These are phyloP conservation scores for Triticum timopheevii DNA, from an alignment of 176 grass and related monocot genomes.

Conservation along the genomic window DNA sequence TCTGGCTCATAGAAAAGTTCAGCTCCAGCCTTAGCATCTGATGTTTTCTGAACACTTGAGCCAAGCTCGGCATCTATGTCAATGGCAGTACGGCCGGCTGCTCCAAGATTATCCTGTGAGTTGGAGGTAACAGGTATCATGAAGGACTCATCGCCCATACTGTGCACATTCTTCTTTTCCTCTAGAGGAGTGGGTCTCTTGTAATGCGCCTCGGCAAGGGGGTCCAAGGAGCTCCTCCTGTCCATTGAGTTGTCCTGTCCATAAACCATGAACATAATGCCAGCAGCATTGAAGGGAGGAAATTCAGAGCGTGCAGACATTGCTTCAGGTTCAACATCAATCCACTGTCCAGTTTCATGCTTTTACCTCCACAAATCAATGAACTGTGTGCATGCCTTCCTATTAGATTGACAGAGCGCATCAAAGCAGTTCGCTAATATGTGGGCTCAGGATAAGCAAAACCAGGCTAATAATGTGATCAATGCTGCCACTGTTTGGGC, in stretches of 20 bases:
- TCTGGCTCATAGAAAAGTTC: slow-evolving; percentile 84
- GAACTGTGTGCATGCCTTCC: slow-evolving; percentile 82
- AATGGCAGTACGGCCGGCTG: slow-evolving; percentile 57
- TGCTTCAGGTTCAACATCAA: slow-evolving; percentile 91
- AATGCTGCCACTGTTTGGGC: no score
- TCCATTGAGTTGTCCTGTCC: slow-evolving; percentile 57
- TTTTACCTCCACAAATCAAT: slow-evolving; percentile 94
- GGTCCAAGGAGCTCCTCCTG: slow-evolving; percentile 60
- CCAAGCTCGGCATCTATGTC: slow-evolving; percentile 87
- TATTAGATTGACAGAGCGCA: no score
- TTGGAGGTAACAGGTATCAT: slow-evolving; percentile 75
- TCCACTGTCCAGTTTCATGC: slow-evolving; percentile 97
- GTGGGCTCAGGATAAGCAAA: no score
- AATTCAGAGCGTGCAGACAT: slow-evolving; percentile 90
- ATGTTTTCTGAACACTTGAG: slow-evolving; percentile 21
- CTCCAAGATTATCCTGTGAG: slow-evolving; percentile 47
- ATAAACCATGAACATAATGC: slow-evolving; percentile 76
- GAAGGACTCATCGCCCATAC: slow-evolving; percentile 73
- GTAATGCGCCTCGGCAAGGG: slow-evolving; percentile 61
- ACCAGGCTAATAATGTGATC: no score
- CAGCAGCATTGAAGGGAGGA: slow-evolving; percentile 73
- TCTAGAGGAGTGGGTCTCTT: slow-evolving; percentile 39
- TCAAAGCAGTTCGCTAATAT: no score
- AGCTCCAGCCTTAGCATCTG: slow-evolving; percentile 38
- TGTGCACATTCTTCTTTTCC: slow-evolving; percentile 53